These are phyloP conservation scores for Pseudomassariella vexata DNA, from an alignment of 2,329 filamentous ascomycete genomes.

Conservation along the genomic window DNA sequence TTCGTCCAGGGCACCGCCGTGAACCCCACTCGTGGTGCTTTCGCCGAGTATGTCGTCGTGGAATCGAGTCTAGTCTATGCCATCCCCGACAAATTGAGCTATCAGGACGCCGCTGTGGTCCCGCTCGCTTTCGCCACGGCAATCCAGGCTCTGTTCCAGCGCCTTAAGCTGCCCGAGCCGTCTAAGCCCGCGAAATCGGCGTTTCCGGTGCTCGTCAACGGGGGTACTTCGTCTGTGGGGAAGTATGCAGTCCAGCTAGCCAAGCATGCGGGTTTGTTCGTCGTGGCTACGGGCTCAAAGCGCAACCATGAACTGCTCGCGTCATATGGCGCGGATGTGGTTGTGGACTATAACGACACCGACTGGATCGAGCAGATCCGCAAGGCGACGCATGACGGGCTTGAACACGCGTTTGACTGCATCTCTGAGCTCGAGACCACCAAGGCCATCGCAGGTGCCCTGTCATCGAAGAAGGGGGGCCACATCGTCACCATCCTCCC, in stretches of 20 bases:
- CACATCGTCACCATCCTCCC: slow-evolving; percentile 18
- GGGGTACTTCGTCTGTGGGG: slow-evolving; percentile 20
- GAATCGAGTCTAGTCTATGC: slow-evolving; percentile 21
- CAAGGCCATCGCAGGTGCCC: slow-evolving; percentile 13
- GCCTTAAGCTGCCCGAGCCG: slow-evolving; percentile 23
- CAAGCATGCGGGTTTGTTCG: slow-evolving; percentile 18
- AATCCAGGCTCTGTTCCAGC: slow-evolving; percentile 27
- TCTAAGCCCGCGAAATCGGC: slow-evolving; percentile 18
- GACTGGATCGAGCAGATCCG: slow-evolving; percentile 51
- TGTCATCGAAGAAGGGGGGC: slow-evolving; percentile 25
- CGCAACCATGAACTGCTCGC: slow-evolving; percentile 19
- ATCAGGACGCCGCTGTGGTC: slow-evolving; percentile 20
- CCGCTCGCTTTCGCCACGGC: slow-evolving; percentile 38
- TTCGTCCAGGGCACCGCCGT: slow-evolving; percentile 23
- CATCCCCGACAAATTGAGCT: slow-evolving; percentile 20
- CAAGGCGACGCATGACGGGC: slow-evolving; percentile 55
- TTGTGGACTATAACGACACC: slow-evolving; percentile 32
- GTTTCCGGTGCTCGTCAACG: slow-evolving; percentile 25
- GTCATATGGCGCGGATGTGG: slow-evolving; percentile 18
- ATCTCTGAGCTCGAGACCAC: slow-evolving; percentile 19
- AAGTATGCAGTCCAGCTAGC: slow-evolving; percentile 22
- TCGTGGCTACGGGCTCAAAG: slow-evolving; percentile 19
- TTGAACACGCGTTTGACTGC: slow-evolving; percentile 23
- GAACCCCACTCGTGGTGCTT: slow-evolving; percentile 20
- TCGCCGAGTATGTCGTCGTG: slow-evolving; percentile 22